Conservation (phyloP, 768 basidiomycete species). For the Boletus insuetus region DNA sequence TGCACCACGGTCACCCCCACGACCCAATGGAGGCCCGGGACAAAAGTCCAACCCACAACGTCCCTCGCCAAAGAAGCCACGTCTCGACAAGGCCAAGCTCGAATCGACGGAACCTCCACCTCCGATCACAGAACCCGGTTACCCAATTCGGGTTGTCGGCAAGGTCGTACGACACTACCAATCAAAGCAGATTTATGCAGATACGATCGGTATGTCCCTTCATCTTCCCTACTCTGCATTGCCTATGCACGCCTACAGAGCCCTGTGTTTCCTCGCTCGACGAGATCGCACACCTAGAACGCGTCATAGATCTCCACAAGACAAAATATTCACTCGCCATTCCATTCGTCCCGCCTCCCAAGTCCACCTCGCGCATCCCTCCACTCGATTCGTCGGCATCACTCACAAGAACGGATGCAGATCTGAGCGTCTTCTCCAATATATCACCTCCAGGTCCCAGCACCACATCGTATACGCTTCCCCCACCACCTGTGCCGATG, state of each 20-base stretch:
- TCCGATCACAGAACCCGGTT: constrained; percentile 46
- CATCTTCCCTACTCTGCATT: background rate
- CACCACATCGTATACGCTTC: constrained; percentile 6
- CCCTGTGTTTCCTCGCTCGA: constrained; percentile 51
- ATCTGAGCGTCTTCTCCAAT: constrained; percentile 10
- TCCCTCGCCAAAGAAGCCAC: constrained; percentile 18
- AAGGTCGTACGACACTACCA: constrained; percentile 40
- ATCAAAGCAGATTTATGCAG: constrained; percentile 45
- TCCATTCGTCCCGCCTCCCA: constrained; percentile 47
- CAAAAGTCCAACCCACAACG: background rate
- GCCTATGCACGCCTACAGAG: constrained; percentile 29
- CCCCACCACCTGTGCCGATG: constrained; percentile 10
- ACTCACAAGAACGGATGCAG: background rate
- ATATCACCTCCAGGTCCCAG: constrained; percentile 4
- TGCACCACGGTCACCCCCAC: constrained; percentile 4
- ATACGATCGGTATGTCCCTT: constrained; percentile 47
- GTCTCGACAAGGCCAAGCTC: constrained; percentile 2
- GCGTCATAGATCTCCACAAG: constrained; percentile 51
- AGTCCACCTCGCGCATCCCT: constrained; percentile 8
- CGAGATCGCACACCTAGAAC: constrained; percentile 55
- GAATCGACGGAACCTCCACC: constrained; percentile 22
- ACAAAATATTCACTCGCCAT: constrained; percentile 44
- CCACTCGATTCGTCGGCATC: background rate
- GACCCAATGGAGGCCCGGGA: background rate
- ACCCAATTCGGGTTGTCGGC: constrained; percentile 46